Base-by-base conservation (phyloP, 495 filamentous ascomycete species). In the Tetracladium marchalianum region DNA sequence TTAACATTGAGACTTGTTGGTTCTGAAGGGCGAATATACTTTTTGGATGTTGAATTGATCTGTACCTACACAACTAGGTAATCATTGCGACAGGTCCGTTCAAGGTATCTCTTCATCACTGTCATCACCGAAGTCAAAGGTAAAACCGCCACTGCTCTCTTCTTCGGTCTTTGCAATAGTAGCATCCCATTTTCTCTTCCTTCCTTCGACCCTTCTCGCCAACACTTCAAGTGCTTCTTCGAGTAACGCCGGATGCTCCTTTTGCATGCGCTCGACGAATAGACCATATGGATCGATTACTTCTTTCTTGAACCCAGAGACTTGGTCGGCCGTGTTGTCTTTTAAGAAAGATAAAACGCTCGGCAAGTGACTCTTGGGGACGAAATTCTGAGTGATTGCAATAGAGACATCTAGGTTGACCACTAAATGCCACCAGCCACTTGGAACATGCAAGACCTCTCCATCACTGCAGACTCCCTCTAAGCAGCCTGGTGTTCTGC, bases 371-470 rank as follows among this genome's bases (percentile, higher is more conserved):
- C 75, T 75, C 39, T 76, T 73, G 0, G 92, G 90, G 7, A 97
- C 83, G 59, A 98, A 97, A 61, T 98, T 98, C 55, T 97, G 90
- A 11, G 92, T 98, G 41, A 98, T 77, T 13, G 92, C 92, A 49
- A 96, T 83, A 11, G 85, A 81, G 2, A 77, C 69, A 43, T 85
- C 78, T 16, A 94, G 63, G 53, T 98, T 98, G 19, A 97, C 82
- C 16, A 98, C 92, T 31, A 96, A 66, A 68, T 98, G 92, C 84
- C 89, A 98, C 90, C 92, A 98, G 7, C 92, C 90, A 46, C 66
- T 71, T 1, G 92, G 92, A 31, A 98, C 92, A 59, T 98, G 87
- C 42, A 98, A 62, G 31, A 98, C 85, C 59, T 98, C 92, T 15
- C 92, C 92, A 41, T 82, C 81, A 43, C 66, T 62, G 60, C 92